Conservation (phyloP, 169 alveolate genomes). For the Eimeria maxima region DNA sequence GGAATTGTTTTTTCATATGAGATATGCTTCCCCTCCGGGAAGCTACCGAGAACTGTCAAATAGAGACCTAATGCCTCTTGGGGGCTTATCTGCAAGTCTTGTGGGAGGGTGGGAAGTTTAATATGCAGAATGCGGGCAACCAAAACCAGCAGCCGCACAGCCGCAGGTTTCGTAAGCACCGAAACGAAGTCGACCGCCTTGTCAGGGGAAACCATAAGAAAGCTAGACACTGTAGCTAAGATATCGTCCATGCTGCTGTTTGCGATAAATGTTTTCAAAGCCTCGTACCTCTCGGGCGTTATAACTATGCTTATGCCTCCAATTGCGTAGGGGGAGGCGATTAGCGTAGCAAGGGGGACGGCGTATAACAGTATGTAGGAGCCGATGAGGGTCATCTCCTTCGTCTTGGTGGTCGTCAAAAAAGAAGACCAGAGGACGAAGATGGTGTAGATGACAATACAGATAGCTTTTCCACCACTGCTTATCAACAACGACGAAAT, state of each 20-base stretch:
- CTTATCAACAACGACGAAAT: constrained; percentile 19
- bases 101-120: constrained; percentile 1
- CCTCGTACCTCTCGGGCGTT: constrained; percentile 48
- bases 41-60: not conserved
- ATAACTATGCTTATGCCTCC: constrained; percentile 40
- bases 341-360: constrained; percentile 73
- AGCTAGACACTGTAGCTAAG: not conserved
- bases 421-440: constrained; percentile 53
- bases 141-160: not conserved
- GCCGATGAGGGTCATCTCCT: constrained; percentile 82
- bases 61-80: not conserved
- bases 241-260: constrained; percentile 47
- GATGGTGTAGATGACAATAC: constrained; percentile 22
- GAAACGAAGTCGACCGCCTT: not conserved
- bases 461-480: constrained; percentile 48
- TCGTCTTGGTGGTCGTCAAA: constrained; percentile 46
- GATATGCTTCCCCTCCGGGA: constrained; percentile 4
- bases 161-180: constrained; percentile 16
- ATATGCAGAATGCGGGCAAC: not conserved
- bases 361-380: constrained; percentile 79
- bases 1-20: not conserved
- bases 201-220: constrained; percentile 13
- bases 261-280: not conserved
- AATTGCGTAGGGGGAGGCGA: constrained; percentile 72
- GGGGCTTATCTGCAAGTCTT: not conserved